Evolutionary conservation across 1,284 basidiomycete species (phyloP), one percentile per base, ranked within the genome.

Genomic region (Cutaneotrichosporon sp.): DNA sequence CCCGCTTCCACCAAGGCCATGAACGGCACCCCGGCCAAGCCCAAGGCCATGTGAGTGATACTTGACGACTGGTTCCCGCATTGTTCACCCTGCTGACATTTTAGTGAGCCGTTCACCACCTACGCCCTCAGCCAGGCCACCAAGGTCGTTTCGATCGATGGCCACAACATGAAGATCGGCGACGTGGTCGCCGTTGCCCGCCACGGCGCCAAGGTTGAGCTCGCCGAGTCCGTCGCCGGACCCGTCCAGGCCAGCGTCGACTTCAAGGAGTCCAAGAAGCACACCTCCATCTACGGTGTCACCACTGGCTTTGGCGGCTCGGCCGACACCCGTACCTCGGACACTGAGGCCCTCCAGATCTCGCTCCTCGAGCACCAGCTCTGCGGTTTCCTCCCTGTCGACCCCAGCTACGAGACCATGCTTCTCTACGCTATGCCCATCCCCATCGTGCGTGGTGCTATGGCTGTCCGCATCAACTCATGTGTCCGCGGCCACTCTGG

Each of bases 361-460:
- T 58, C 56, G 20, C 52, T 58, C 26, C 56, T 58, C 38, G 56
- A 58, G 56, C 56, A 58, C 56, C 56, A 58, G 56, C 56, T 58
- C 17, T 58, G 56, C 24, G 56, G 56, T 12, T 58, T 58, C 56
- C 56, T 58, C 22, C 56, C 56, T 33, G 42, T 46, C 14, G 37
- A 49, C 38, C 35, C 52, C 29, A 22, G 46, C n/a, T 58, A 58
- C 46, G 56, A 58, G 43, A 46, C 46, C 31, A 58, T 58, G 56
- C 52, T 58, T 17, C 39, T 54, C 14, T 42, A 48, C 41, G 56
- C 56, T 11, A 58, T 58, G 56, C 56, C 56, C 24, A 45, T 58
- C 27, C 52, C 56, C 37, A 49, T 58, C 20, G 52, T 58, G 2
- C 56, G 56, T 24, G 56, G 52, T 16, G 56, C 56, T 27, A 58